Conservation (phyloP, 768 basidiomycete species). For the Holtermannia corniformis region DNA sequence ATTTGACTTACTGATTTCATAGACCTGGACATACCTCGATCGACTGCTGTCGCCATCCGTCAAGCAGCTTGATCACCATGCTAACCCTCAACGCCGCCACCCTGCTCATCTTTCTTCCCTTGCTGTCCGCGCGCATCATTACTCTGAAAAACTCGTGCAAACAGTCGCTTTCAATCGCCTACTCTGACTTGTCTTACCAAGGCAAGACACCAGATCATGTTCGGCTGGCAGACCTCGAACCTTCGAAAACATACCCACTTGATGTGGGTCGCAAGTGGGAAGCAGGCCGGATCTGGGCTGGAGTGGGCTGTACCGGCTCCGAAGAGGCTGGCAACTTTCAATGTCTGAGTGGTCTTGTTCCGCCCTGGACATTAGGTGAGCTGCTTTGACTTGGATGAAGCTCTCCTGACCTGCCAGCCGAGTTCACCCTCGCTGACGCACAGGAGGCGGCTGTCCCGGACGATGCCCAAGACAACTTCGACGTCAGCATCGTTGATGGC, state of each 20-base stretch:
- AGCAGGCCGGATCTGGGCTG: constrained; percentile 19
- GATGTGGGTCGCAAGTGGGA: constrained; percentile 14
- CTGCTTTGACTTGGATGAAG: background rate
- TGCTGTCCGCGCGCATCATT: constrained; percentile 8
- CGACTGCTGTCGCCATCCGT: too few relatives aligned
- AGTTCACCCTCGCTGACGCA: constrained; percentile 15
- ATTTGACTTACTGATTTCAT: too few relatives aligned
- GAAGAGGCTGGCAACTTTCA: constrained; percentile 9
- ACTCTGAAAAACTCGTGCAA: constrained; percentile 17
- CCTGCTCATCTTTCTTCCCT: background rate
- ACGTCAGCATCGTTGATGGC: constrained; percentile 21
- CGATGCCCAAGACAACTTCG: constrained; percentile 14
- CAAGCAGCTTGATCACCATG: too few relatives aligned
- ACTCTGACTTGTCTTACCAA: constrained; percentile 5
- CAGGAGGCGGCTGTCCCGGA: background rate
- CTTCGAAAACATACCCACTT: constrained; percentile 2
- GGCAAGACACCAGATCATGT: constrained; percentile 15
- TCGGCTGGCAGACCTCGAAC: background rate
- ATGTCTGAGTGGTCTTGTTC: constrained; percentile 15
- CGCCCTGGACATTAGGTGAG: constrained; percentile 18
- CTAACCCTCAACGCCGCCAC: too few relatives aligned
- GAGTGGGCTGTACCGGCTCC: constrained; percentile 15
- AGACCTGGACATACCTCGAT: too few relatives aligned
- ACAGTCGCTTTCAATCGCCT: constrained; percentile 13
- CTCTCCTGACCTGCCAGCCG: constrained; percentile 8